Percentiles rank a stretch among this genome's conserved stretches.
Evolutionary conservation across 352 stramenopile species (phyloP).

Genomic region (Phytophthora litchii): DNA sequence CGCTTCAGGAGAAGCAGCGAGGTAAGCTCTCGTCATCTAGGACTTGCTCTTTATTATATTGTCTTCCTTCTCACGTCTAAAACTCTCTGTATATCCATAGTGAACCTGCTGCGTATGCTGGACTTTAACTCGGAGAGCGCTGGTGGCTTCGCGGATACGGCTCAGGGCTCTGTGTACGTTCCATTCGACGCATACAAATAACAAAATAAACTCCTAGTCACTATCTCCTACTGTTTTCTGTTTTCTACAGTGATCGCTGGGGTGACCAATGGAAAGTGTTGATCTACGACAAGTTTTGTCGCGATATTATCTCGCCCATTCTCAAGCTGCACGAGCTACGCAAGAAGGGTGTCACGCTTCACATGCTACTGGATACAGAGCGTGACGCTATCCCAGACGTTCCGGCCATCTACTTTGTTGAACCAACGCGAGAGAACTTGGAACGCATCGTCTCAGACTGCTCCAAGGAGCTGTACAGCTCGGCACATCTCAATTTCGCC

Average conservation of each 20-base stretch:
- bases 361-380: slow-evolving; percentile 95
- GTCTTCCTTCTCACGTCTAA: background rate
- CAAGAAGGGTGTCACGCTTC: slow-evolving; percentile 96
- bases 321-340: slow-evolving; percentile 97
- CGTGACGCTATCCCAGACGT: slow-evolving; percentile 97
- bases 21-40: slow-evolving; percentile 34
- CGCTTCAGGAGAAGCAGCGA: slow-evolving; percentile 86
- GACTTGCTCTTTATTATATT: background rate
- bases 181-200: background rate
- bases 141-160: slow-evolving; percentile 36
- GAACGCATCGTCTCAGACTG: slow-evolving; percentile 95
- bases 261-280: slow-evolving; percentile 95
- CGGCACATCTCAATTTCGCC: slow-evolving; percentile 95
- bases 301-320: slow-evolving; percentile 98
- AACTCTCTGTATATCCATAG: slow-evolving; percentile 26
- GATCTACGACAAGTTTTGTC: slow-evolving; percentile 96
- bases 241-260: slow-evolving; percentile 62
- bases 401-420: slow-evolving; percentile 97
- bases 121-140: slow-evolving; percentile 83
- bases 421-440: slow-evolving; percentile 95
- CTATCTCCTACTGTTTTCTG: background rate
- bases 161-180: slow-evolving; percentile 44
- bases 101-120: slow-evolving; percentile 84
- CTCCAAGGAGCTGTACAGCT: slow-evolving; percentile 92
- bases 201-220: background rate